Base-by-base conservation (phyloP, 2,329 filamentous ascomycete genomes). In the Botrytis pseudocinerea region DNA sequence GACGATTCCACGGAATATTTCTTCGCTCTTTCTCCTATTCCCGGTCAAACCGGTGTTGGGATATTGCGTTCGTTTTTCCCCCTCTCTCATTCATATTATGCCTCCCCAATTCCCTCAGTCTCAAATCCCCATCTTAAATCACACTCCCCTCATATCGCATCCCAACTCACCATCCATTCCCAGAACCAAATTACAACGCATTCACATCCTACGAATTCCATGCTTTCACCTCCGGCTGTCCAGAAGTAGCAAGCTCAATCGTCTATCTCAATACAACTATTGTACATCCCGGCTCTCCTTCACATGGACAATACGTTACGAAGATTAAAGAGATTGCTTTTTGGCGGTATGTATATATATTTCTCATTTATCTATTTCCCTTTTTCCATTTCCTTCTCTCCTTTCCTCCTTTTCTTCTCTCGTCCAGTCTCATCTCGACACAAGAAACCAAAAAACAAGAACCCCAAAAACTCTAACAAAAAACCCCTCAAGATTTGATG, bases 1-100 rank as follows among this genome's bases (percentile, higher is more conserved):
- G 79, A 83, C 57, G 81, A 84, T 64, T 83, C 81, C 28, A 82
- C 83, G 70, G 83, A 84, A 77, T 84, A 84, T 76, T 85, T 85
- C 76, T 85, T 84, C 73, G 82, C 82, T 10, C 78, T 85, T 10
- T 80, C 84, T 4, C 82, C 82, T 1, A 73, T 82, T 7, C 81
- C 82, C 3, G 75, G 73, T 38, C 79, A 81, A 14, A 59, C 48
- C 1, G 35, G 48, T 12, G 4, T 22, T 10, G 35, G 65, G 1
- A 59, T 44, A 1, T 25, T 59, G 14, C 25, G 32, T 61, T 25
- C 10, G 6, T 38, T 10, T 10, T 16, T 10, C 25, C 9, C 8
- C 9, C 4, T 35, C 38, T 38, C 3, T 28, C 20, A 60, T 38
- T 60, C 10, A 16, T 1, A 60, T 5, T 10, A 14, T 38, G 7